Conservation (phyloP, 805 yeast genomes). For the Brettanomyces bruxellensis region DNA sequence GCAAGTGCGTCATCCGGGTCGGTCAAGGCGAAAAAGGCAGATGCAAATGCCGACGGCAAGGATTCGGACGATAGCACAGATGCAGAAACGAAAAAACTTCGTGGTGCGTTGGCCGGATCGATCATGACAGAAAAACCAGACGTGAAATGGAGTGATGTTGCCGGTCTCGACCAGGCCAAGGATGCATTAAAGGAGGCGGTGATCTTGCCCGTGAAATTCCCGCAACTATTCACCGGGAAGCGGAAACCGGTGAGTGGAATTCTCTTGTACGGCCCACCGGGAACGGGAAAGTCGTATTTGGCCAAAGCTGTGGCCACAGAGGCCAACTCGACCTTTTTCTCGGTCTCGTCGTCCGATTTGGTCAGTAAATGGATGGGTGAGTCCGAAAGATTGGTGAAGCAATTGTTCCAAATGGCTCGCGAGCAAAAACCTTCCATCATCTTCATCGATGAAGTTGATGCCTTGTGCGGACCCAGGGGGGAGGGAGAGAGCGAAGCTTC, state of each 20-base stretch:
- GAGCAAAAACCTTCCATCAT: constrained; percentile 94
- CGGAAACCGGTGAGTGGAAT: constrained; percentile 91
- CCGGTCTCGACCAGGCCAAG: constrained; percentile 91
- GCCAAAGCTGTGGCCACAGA: constrained; percentile 99
- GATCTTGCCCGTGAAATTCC: constrained; percentile 90
- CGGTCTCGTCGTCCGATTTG: constrained; percentile 91
- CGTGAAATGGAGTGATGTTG: constrained; percentile 90
- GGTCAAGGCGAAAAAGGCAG: constrained; percentile 41
- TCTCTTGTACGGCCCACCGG: constrained; percentile 85
- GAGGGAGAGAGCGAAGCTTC: constrained; percentile 97
- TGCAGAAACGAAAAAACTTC: constrained; percentile 76
- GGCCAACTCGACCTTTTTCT: constrained; percentile 93
- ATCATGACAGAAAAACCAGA: constrained; percentile 88
- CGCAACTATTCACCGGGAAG: constrained; percentile 90
- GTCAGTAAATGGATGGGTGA: constrained; percentile 99
- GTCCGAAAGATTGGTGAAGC: constrained; percentile 91
- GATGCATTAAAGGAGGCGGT: constrained; percentile 97
- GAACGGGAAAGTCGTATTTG: constrained; percentile 93
- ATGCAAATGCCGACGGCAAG: constrained; percentile 27
- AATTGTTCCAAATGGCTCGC: constrained; percentile 90
- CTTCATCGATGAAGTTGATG: constrained; percentile 97
- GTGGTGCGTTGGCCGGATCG: constrained; percentile 89
- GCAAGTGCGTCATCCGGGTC: constrained; percentile 48
- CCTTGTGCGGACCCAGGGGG: constrained; percentile 95
- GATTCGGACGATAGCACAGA: constrained; percentile 35